Evolutionary conservation across 306 rosid species (phyloP), one percentile per base, ranked within the genome.

Genomic region (Rosa chinensis): DNA sequence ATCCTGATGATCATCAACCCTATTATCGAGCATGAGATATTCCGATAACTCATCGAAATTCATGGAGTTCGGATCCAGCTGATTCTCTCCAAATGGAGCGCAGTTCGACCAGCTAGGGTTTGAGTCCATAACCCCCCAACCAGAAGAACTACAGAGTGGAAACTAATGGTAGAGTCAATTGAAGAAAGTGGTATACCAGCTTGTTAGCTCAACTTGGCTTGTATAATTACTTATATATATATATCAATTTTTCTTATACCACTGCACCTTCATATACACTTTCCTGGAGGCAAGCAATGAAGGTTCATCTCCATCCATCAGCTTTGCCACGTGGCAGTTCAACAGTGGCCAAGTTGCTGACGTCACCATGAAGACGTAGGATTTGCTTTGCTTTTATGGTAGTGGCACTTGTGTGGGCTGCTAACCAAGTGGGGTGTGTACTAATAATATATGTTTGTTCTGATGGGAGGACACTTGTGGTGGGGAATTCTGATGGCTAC

Each of bases 251-350:
- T 62, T 58, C 63, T 74, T 52, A 59, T 58, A 40, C 76, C 14
- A 76, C 62, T 23, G 84, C 82, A 75, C 80, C 59, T 89, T 85
- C 94, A 5, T 72, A 66, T 16, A 70, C 84, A 82, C 80, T 59
- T 89, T 87, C 91, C 77, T 63, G 55, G 82, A 72, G 28, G 70
- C 47, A 23, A 80, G 66, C 85, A 45, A n/a, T 16, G 94, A 85
- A 87, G 79, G 72, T 84, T 87, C 89, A 76, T 71, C 66, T 18
- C 43, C 70, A 18, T 14, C 70, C 45, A 10, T 39, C 52, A 21
- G 2, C 21, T 4, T 20, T 4, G 35, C 21, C 81, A 85, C 84
- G 81, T 80, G 90, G 75, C 85, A 43, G 14, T 0, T 52, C 48
- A 18, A 7, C n/a, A 10, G 14, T 1, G 75, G 73, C 4, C n/a